Conservation (phyloP, 140 eudicot genomes). For the Stevia rebaudiana region DNA sequence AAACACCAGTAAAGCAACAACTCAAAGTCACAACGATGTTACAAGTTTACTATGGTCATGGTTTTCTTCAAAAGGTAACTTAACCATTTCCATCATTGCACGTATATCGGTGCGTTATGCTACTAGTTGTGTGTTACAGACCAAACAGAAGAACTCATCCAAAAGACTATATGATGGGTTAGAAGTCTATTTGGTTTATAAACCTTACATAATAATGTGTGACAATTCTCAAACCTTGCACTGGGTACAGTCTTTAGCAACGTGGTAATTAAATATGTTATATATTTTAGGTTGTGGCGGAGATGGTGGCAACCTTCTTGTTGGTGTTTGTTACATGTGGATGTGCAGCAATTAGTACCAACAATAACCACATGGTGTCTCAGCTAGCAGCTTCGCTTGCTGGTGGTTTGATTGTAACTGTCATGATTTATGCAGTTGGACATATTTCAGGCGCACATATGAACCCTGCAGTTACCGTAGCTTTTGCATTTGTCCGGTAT, state of each 20-base stretch:
- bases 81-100: too few species aligned
- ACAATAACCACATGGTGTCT: not conserved
- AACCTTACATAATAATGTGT: too few species aligned
- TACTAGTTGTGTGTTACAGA: too few species aligned
- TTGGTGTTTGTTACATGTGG: slow-evolving; percentile 10
- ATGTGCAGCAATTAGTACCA: not conserved
- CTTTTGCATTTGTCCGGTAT: slow-evolving; percentile 1
- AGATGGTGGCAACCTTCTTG: slow-evolving; percentile 8
- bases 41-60: slow-evolving; percentile 31
- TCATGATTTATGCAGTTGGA: slow-evolving; percentile 9
- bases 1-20: slow-evolving; percentile 13
- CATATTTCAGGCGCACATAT: slow-evolving; percentile 5
- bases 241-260: too few species aligned
- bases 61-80: slow-evolving; percentile 39
- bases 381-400: slow-evolving; percentile 8
- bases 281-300: not conserved
- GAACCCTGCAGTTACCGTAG: slow-evolving; percentile 11
- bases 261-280: too few species aligned
- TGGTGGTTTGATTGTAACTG: slow-evolving; percentile 2
- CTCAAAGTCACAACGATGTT: not conserved
- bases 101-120: too few species aligned
- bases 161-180: too few species aligned
- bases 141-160: too few species aligned
- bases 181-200: too few species aligned
- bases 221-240: too few species aligned